Conservation (phyloP, 495 filamentous ascomycete species). For the Penicillium verhagenii region DNA sequence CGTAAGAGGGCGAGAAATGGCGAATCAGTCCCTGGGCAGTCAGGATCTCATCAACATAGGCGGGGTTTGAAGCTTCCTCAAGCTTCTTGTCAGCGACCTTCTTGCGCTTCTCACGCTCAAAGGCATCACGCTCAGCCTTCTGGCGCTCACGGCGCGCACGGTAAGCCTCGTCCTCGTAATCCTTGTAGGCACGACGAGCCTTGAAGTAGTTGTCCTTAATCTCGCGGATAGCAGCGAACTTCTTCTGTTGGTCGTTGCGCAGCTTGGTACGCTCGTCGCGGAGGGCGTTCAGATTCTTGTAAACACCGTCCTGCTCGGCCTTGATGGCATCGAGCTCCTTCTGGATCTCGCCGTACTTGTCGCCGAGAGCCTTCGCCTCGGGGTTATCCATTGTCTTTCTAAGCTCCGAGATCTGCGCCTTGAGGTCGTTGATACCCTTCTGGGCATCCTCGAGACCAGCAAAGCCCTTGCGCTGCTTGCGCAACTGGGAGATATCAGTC, state of each 20-base stretch:
- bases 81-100: conserved; percentile 80
- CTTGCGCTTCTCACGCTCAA: conserved; percentile 70
- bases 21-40: conserved; percentile 80
- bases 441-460: conserved; percentile 75
- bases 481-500: conserved; percentile 72
- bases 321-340: conserved; percentile 85
- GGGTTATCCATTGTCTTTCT: conserved; percentile 86
- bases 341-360: conserved; percentile 77
- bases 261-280: conserved; percentile 86
- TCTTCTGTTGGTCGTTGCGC: conserved; percentile 77
- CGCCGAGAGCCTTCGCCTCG: conserved; percentile 82
- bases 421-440: conserved; percentile 80
- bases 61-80: conserved; percentile 84
- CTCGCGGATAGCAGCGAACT: conserved; percentile 73
- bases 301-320: conserved; percentile 83
- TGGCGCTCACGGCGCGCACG: conserved; percentile 73
- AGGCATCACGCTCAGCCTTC: conserved; percentile 73
- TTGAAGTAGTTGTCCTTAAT: conserved; percentile 84
- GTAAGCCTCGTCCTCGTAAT: conserved; percentile 77
- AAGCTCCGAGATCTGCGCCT: conserved; percentile 79
- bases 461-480: conserved; percentile 89
- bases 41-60: conserved; percentile 88
- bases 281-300: conserved; percentile 80
- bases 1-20: conserved; percentile 82
- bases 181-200: conserved; percentile 69